phyloP scores from a whole-genome alignment of 495 filamentous ascomycete genomes.

The Penicilliopsis zonata region DNA sequence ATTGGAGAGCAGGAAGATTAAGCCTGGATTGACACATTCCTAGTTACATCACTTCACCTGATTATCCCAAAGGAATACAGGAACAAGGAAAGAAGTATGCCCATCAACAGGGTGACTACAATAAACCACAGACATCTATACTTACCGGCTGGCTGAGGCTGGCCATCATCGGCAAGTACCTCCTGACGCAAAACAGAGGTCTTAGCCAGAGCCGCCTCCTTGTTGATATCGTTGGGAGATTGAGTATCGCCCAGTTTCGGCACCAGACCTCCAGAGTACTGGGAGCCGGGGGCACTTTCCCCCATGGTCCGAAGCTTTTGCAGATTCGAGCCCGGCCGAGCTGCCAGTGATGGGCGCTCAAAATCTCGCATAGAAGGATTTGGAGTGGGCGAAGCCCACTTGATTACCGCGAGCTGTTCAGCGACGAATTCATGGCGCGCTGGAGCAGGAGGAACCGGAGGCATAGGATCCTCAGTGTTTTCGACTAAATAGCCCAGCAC shows the following conservation, averaged over 20 bases:
- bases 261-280: too few species aligned
- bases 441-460: conserved; percentile 6
- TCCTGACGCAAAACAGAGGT: neutral
- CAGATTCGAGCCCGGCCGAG: conserved; percentile 1
- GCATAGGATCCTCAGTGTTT: conserved; percentile 14
- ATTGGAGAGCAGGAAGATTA: neutral
- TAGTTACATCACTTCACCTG: conserved; percentile 11
- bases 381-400: neutral
- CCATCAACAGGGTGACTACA: conserved; percentile 14
- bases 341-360: conserved; percentile 7
- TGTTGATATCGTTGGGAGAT: too few species aligned
- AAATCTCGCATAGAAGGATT: conserved; percentile 1
- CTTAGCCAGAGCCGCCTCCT: too few species aligned
- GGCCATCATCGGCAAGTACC: conserved; percentile 1
- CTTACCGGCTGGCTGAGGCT: conserved; percentile 11
- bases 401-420: neutral
- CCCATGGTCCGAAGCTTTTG: neutral
- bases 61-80: conserved; percentile 21
- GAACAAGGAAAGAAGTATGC: conserved; percentile 23
- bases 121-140: conserved; percentile 19
- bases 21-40: conserved; percentile 6
- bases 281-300: too few species aligned
- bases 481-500: conserved; percentile 1
- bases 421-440: neutral
- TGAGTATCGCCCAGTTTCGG: too few species aligned